These are phyloP conservation scores for Malus sieversii DNA, from an alignment of 306 rosid genomes.

Conservation along the genomic window DNA sequence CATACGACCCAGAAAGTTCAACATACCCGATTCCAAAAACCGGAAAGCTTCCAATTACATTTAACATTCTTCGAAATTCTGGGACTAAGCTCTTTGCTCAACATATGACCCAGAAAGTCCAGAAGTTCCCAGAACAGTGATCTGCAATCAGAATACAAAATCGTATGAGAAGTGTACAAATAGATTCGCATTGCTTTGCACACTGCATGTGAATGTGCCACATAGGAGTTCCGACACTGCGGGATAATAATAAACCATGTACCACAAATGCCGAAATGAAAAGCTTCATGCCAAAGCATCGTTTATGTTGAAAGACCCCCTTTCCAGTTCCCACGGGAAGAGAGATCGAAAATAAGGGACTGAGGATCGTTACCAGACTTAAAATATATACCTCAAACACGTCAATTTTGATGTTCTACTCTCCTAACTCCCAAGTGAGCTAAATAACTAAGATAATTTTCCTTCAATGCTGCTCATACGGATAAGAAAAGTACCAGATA, in stretches of 20 bases:
- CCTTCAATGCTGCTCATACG: neutral
- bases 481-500: neutral
- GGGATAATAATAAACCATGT: neutral
- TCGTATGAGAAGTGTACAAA: neutral
- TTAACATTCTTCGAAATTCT: slow-evolving; percentile 14
- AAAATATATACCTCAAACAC: neutral
- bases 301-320: neutral
- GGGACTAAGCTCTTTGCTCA: slow-evolving; percentile 72
- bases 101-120: slow-evolving; percentile 94
- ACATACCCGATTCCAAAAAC: slow-evolving; percentile 21
- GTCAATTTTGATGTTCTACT: neutral
- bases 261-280: neutral
- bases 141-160: slow-evolving; percentile 36
- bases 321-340: neutral
- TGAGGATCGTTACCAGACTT: neutral
- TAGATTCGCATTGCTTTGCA: neutral
- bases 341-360: neutral
- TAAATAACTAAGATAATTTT: neutral
- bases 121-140: slow-evolving; percentile 91
- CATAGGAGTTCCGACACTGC: neutral
- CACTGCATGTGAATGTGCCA: neutral
- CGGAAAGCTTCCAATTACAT: slow-evolving; percentile 27
- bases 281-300: neutral
- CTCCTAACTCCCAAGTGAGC: neutral
- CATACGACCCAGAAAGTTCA: no score